These are phyloP conservation scores for Spinacia oleracea DNA, from an alignment of 179 eudicot genomes.

Conservation along the genomic window DNA sequence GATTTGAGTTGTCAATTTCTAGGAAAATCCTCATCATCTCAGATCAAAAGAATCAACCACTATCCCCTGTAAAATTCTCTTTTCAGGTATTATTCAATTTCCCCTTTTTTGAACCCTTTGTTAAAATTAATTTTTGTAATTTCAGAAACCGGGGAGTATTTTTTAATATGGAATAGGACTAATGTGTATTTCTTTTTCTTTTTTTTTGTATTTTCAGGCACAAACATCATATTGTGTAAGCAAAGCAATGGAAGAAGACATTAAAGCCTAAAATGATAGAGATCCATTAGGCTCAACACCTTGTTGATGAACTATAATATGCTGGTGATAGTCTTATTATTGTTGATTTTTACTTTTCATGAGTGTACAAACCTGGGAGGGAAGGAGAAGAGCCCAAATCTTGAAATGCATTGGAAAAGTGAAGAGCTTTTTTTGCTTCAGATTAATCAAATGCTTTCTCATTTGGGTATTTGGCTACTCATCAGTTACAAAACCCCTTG, in stretches of 20 bases:
- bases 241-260: constrained; percentile 48
- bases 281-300: constrained; percentile 39
- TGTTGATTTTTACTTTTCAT: constrained; percentile 42
- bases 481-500: constrained; percentile 88
- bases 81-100: constrained; percentile 26
- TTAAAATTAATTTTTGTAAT: neutral
- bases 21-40: constrained; percentile 43
- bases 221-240: constrained; percentile 57
- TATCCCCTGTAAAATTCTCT: constrained; percentile 26
- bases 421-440: constrained; percentile 3
- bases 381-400: too few relatives aligned
- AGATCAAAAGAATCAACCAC: constrained; percentile 41
- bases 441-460: neutral
- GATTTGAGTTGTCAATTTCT: constrained; percentile 26
- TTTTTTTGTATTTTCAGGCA: constrained; percentile 35
- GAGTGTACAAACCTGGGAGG: too few relatives aligned
- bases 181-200: too few relatives aligned
- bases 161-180: too few relatives aligned
- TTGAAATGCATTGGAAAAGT: too few relatives aligned
- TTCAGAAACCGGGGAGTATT: constrained; percentile 1
- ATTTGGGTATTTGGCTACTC: constrained; percentile 53
- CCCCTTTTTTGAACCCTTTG: neutral
- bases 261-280: constrained; percentile 45
- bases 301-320: constrained; percentile 35
- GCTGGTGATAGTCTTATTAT: constrained; percentile 44